A percentile compares a stretch with the other conserved stretches of the same genome.
phyloP scores from a whole-genome alignment of 352 stramenopile genomes.

The Phytophthora cactorum region DNA sequence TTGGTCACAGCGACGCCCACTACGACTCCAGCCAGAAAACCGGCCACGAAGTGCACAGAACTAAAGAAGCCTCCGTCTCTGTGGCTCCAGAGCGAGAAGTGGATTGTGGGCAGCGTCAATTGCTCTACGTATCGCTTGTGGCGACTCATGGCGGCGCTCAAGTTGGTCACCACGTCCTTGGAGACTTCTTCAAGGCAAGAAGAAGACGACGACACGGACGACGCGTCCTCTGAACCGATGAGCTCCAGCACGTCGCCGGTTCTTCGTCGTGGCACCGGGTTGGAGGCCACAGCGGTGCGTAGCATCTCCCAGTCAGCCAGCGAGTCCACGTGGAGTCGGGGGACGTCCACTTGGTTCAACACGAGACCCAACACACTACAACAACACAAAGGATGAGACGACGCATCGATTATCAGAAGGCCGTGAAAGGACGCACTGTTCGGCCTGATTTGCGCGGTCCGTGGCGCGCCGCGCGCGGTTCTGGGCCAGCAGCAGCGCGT shows the following conservation, averaged over 20 bases:
- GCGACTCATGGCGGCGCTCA: constrained; percentile 32
- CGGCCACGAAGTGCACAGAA: constrained; percentile 48
- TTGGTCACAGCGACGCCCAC: constrained; percentile 41
- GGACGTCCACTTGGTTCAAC: constrained; percentile 34
- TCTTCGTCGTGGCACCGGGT: constrained; percentile 24
- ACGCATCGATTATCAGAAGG: constrained; percentile 13
- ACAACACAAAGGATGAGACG: constrained; percentile 8
- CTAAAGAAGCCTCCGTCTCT: constrained; percentile 31
- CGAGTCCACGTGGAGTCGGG: constrained; percentile 31
- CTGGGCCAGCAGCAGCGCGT: constrained; percentile 74
- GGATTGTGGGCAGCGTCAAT: constrained; percentile 32
- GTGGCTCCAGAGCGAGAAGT: constrained; percentile 25
- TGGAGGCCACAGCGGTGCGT: constrained; percentile 21
- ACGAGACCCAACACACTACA: constrained; percentile 39
- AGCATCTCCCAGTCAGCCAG: constrained; percentile 36
- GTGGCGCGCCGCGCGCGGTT: constrained; percentile 66
- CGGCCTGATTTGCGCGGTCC: constrained; percentile 64
- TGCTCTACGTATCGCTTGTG: constrained; percentile 37
- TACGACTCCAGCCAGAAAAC: constrained; percentile 50
- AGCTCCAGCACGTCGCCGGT: constrained; percentile 6
- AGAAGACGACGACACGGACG: constrained; percentile 19
- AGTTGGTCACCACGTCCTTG: constrained; percentile 54
- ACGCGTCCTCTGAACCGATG: constrained; percentile 2
- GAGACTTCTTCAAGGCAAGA: constrained; percentile 31
- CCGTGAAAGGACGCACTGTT: constrained; percentile 53